Evolutionary conservation across 192 early-diverging fungal species (phyloP), one percentile per base, ranked within the genome.

Genomic region (Coemansia sp.): DNA sequence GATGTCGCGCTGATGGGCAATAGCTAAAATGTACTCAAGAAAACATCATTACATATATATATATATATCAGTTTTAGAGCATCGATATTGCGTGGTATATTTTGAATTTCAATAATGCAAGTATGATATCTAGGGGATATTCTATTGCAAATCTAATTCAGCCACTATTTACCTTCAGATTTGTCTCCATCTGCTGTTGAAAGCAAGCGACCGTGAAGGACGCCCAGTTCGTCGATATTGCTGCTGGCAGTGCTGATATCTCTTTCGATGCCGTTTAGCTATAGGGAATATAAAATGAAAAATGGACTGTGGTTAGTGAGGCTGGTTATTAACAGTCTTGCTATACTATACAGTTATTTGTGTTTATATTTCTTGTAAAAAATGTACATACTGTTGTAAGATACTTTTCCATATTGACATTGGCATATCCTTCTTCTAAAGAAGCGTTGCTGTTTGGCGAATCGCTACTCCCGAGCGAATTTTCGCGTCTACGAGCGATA

Each of bases 381-480:
- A n/a, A n/a, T n/a, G 0, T 3, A 68, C 78, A 56, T 66, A 80
- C 63, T 17, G 67, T 67, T 28, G 66, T 60, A 17, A 80, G 42
- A 32, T 80, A 80, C 29, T 80, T 80, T 64, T 75, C 78, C 73
- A 73, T 80, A 28, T 80, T 69, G 12, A 69, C 54, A 34, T 60
- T 65, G 22, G 57, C 42, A 48, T 59, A 55, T 2, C 60, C 50
- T 20, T 61, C 61, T 7, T 60, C 56, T 6, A 71, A 12, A 22
- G 72, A 78, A 38, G 52, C 25, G 14, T 45, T 42, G 45, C 69
- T 79, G 7, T 38, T 45, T 18, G 56, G 64, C 11, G 77, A 70
- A 31, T 25, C 42, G 30, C 71, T 64, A 30, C 49, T 36, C 12
- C 58, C 60, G 8, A 63, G 45, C 10, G 67, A 52, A 28, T 59